These are phyloP conservation scores for Leccinum arenicola DNA, from an alignment of 768 basidiomycete genomes.

Conservation along the genomic window DNA sequence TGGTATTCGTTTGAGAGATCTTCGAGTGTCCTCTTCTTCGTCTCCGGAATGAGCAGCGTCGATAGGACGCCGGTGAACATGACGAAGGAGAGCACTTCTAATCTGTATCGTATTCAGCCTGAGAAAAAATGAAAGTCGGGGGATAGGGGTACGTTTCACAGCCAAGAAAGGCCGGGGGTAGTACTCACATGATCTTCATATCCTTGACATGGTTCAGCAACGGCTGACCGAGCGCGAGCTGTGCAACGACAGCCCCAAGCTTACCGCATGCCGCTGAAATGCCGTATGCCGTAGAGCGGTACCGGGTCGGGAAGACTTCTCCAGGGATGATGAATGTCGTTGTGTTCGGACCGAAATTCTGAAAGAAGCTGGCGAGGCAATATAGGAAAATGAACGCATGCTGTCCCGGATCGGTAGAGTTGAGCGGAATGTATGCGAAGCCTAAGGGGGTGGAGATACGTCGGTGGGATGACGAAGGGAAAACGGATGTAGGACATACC, in stretches of 20 bases:
- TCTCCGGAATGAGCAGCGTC: slow-evolving; percentile 80
- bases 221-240: slow-evolving; percentile 68
- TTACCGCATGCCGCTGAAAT: slow-evolving; percentile 74
- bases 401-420: slow-evolving; percentile 53
- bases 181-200: slow-evolving; percentile 63
- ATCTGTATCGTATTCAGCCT: slow-evolving; percentile 31
- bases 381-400: slow-evolving; percentile 42
- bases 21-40: slow-evolving; percentile 62
- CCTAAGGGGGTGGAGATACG: neutral
- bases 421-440: slow-evolving; percentile 2
- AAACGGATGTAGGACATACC: slow-evolving; percentile 39
- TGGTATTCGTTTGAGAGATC: slow-evolving; percentile 72
- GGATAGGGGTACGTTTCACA: neutral
- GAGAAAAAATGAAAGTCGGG: neutral
- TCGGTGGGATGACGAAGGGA: neutral
- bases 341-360: slow-evolving; percentile 36
- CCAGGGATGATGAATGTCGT: slow-evolving; percentile 76
- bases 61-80: slow-evolving; percentile 84
- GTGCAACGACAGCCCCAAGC: slow-evolving; percentile 72
- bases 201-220: slow-evolving; percentile 53
- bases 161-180: neutral
- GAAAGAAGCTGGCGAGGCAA: slow-evolving; percentile 18
- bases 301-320: slow-evolving; percentile 77
- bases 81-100: slow-evolving; percentile 79
- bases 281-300: slow-evolving; percentile 73